These are phyloP conservation scores for Thielaviopsis populi DNA, from an alignment of 2,329 filamentous ascomycete species.

Conservation along the genomic window DNA sequence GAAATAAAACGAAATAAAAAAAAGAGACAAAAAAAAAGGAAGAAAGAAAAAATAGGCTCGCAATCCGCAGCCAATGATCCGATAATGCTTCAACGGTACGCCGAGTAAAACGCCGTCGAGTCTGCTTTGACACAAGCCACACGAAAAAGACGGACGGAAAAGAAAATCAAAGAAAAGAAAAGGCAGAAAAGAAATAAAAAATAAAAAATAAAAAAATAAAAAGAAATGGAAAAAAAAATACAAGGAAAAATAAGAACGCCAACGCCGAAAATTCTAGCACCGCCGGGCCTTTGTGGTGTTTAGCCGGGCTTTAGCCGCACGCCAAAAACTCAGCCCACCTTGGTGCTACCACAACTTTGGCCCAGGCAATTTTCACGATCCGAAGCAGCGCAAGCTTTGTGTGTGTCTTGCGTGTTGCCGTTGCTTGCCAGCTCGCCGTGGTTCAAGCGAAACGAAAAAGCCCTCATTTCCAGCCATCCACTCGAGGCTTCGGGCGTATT, in stretches of 20 bases:
- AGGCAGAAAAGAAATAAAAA: too few relatives aligned
- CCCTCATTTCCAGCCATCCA: neutral
- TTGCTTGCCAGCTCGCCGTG: neutral
- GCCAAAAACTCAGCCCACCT: constrained; percentile 5
- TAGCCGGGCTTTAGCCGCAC: constrained; percentile 14
- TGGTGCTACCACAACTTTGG: constrained; percentile 2
- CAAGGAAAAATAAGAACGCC: constrained; percentile 3
- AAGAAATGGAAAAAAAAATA: constrained; percentile 10
- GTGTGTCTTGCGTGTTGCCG: neutral
- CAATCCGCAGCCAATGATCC: neutral
- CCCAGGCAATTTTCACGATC: constrained; percentile 8
- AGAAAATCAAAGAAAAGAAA: constrained; percentile 6
- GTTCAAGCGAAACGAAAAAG: neutral
- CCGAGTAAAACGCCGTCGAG: constrained; percentile 3
- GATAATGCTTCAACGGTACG: neutral
- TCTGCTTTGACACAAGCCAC: constrained; percentile 9
- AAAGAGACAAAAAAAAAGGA: neutral
- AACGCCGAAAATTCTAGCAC: constrained; percentile 16
- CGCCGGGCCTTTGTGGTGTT: neutral
- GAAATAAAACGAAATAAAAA: neutral
- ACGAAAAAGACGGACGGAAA: constrained; percentile 13
- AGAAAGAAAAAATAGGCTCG: neutral
- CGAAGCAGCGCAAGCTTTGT: constrained; percentile 4
- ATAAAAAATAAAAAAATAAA: constrained; percentile 1
- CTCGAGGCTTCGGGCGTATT: neutral